Evolutionary conservation across 2,329 filamentous ascomycete genomes (phyloP).

Genomic region (Trichoderma simmonsii): DNA sequence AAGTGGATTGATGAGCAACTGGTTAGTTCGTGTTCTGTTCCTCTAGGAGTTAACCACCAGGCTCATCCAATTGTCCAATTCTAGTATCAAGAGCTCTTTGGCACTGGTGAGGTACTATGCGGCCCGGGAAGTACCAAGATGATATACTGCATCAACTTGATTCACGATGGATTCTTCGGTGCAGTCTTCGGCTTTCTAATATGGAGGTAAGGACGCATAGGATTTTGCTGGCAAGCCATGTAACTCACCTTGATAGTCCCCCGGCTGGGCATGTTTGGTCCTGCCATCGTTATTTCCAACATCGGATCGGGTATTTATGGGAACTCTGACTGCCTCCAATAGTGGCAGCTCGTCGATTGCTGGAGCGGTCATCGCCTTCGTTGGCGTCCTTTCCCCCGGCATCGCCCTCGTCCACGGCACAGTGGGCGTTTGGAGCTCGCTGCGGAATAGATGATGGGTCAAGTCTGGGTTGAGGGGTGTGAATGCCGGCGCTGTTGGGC

Average conservation of each 20-base stretch:
- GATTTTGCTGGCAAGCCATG: background rate
- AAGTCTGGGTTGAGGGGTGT: conserved; percentile 51
- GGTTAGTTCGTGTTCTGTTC: conserved; percentile 34
- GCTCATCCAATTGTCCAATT: background rate
- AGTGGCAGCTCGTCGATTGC: conserved; percentile 34
- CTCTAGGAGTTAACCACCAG: too few species aligned
- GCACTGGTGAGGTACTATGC: conserved; percentile 63
- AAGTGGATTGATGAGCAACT: conserved; percentile 68
- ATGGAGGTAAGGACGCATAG: conserved; percentile 51
- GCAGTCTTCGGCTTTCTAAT: conserved; percentile 59
- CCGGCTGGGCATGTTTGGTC: conserved; percentile 65
- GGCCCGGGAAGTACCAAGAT: conserved; percentile 71
- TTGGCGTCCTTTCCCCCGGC: conserved; percentile 53
- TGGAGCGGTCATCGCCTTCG: conserved; percentile 50
- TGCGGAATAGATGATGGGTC: conserved; percentile 46
- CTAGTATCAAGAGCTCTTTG: conserved; percentile 71
- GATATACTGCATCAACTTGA: conserved; percentile 63
- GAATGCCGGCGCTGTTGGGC: conserved; percentile 58
- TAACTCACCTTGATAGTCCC: conserved; percentile 39
- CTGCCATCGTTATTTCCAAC: conserved; percentile 61
- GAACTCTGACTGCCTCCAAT: conserved; percentile 45
- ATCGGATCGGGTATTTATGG: conserved; percentile 58
- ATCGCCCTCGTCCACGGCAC: conserved; percentile 48
- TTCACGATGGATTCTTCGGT: conserved; percentile 57
- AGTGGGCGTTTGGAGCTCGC: conserved; percentile 53